Conservation (phyloP, 305 asterid genomes). For the Withania somnifera region DNA sequence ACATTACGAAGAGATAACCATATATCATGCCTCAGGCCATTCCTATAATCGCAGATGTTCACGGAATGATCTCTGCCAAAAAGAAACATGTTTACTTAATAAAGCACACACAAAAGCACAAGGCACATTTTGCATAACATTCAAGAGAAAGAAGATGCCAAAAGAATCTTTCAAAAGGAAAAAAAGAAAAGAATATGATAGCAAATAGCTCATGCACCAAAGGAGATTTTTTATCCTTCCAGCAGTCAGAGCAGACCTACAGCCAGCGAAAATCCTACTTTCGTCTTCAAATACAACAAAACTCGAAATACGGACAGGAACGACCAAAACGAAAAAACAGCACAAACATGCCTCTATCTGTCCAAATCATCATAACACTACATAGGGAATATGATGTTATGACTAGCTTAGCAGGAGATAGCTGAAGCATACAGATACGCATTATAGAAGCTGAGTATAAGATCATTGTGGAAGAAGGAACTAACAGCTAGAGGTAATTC, state of each 20-base stretch:
- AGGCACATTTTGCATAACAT: not conserved
- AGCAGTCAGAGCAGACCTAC: no score
- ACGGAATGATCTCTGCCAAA: conserved; percentile 51
- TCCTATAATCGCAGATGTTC: conserved; percentile 50
- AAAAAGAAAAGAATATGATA: not conserved
- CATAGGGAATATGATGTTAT: not conserved
- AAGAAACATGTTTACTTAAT: not conserved
- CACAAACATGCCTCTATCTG: not conserved
- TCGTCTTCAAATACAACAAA: not conserved
- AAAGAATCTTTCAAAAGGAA: not conserved
- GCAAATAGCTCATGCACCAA: not conserved
- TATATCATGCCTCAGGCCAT: conserved; percentile 77
- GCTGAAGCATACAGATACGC: not conserved
- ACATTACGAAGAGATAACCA: conserved; percentile 84
- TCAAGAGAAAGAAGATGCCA: not conserved
- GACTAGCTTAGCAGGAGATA: not conserved
- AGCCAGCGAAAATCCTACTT: not conserved
- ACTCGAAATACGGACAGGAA: not conserved
- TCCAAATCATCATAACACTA: not conserved
- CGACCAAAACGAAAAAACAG: not conserved
- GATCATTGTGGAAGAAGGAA: not conserved
- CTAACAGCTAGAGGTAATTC: not conserved
- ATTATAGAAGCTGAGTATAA: not conserved
- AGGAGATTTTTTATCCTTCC: not conserved
- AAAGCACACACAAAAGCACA: not conserved